A percentile compares a stretch with the other conserved stretches of the same genome.
These are phyloP conservation scores for Leccinellum albellum DNA, from an alignment of 768 basidiomycete species.

Conservation along the genomic window DNA sequence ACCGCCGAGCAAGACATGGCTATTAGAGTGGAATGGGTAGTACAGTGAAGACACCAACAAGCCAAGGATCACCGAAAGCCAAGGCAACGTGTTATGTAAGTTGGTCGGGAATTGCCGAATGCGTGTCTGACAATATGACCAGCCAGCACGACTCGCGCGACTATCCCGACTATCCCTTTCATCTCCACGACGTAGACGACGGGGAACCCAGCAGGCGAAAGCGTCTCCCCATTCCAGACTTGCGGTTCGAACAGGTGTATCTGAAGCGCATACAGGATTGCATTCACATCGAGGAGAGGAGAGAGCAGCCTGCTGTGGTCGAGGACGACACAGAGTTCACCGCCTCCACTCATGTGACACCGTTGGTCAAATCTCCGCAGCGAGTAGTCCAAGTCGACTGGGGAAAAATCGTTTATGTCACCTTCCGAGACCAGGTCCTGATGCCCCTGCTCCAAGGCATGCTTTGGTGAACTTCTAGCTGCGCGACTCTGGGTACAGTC, in stretches of 20 bases:
- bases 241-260: constrained; percentile 75
- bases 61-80: constrained; percentile 13
- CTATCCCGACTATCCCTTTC: constrained; percentile 22
- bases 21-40: constrained; percentile 25
- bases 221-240: constrained; percentile 64
- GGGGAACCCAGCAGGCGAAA: constrained; percentile 23
- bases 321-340: constrained; percentile 21
- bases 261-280: constrained; percentile 55
- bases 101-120: constrained; percentile 18
- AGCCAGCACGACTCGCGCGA: constrained; percentile 13
- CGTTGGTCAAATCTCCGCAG: constrained; percentile 30
- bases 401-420: constrained; percentile 58
- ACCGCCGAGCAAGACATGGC: constrained; percentile 15
- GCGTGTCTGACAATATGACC: constrained; percentile 23
- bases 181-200: constrained; percentile 10
- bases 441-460: constrained; percentile 65
- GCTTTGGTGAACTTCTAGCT: constrained; percentile 48
- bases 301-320: constrained; percentile 16
- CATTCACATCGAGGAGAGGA: constrained; percentile 42
- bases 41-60: constrained; percentile 23
- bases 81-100: constrained; percentile 14
- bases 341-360: constrained; percentile 25
- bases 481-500: background rate
- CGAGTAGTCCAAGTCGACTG: constrained; percentile 48
- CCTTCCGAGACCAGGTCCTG: constrained; percentile 63